Conservation (phyloP, 1,284 basidiomycete genomes). For the Leccinum solheimii region DNA sequence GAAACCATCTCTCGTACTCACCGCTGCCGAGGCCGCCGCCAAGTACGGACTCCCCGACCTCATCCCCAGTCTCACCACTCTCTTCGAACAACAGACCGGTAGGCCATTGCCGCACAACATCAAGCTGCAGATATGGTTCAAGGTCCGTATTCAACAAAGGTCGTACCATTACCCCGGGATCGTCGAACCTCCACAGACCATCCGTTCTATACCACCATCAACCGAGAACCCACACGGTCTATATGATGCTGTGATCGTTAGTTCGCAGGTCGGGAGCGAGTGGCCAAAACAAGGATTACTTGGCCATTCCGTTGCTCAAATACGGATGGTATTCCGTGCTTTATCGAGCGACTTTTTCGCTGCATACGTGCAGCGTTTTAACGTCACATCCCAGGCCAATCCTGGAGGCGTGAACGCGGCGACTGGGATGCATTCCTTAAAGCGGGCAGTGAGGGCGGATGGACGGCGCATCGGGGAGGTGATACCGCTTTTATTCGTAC, state of each 20-base stretch:
- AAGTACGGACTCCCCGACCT: slow-evolving; percentile 10
- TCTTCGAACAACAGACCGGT: background rate
- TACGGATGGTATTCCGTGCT: background rate
- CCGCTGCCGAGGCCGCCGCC: background rate
- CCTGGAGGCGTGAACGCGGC: background rate
- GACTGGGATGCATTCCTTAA: background rate
- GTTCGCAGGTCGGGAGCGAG: background rate
- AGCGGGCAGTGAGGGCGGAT: background rate
- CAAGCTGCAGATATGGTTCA: slow-evolving; percentile 9
- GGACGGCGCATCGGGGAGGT: background rate
- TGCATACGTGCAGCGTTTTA: background rate
- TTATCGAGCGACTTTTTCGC: background rate
- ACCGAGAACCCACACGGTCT: background rate
- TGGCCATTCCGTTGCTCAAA: background rate
- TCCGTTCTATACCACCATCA: background rate
- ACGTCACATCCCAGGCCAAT: background rate
- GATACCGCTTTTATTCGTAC: background rate
- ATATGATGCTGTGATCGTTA: background rate
- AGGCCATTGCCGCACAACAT: background rate
- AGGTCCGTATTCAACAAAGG: background rate
- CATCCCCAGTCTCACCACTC: background rate
- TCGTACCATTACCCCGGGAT: background rate
- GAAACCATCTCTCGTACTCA: background rate
- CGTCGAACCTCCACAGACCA: background rate
- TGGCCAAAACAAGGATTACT: background rate